Conservation (phyloP, 225 moss, liverwort and hornwort genomes). For the Marchantia paleacea region DNA sequence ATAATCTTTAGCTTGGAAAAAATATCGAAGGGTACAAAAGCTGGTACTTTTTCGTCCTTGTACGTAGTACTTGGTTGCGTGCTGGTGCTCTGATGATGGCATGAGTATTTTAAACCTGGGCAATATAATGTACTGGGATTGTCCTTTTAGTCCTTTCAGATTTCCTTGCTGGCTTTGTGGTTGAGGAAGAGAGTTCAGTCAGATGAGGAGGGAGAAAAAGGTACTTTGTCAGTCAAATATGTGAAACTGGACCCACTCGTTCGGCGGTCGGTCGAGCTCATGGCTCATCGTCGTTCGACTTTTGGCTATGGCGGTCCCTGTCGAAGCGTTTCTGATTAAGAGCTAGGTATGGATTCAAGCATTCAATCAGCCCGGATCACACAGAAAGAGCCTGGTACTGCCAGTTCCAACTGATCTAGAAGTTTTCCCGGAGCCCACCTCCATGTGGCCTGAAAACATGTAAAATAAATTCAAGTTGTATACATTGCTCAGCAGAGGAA, state of each 20-base stretch:
- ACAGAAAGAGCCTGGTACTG: too few species aligned
- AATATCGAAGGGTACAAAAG: background rate
- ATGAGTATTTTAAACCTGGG: background rate
- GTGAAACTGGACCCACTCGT: background rate
- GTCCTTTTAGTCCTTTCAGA: background rate
- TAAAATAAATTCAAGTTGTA: too few species aligned
- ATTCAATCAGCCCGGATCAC: too few species aligned
- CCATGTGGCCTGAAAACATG: too few species aligned
- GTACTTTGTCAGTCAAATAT: background rate
- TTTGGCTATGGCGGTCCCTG: background rate
- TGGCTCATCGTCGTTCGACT: background rate
- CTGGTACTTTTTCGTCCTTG: slow-evolving; percentile 10
- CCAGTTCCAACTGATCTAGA: too few species aligned
- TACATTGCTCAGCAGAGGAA: too few species aligned
- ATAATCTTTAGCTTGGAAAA: background rate
- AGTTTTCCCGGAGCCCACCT: too few species aligned
- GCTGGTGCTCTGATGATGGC: background rate
- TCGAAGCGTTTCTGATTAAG: background rate
- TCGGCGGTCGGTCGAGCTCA: background rate
- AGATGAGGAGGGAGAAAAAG: background rate
- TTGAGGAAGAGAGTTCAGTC: background rate
- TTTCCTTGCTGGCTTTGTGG: background rate
- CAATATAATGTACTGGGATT: background rate
- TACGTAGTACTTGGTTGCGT: slow-evolving; percentile 1
- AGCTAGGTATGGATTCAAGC: background rate